Conservation (phyloP, 2,329 filamentous ascomycete genomes). For the Endoconidiophora laricicola region DNA sequence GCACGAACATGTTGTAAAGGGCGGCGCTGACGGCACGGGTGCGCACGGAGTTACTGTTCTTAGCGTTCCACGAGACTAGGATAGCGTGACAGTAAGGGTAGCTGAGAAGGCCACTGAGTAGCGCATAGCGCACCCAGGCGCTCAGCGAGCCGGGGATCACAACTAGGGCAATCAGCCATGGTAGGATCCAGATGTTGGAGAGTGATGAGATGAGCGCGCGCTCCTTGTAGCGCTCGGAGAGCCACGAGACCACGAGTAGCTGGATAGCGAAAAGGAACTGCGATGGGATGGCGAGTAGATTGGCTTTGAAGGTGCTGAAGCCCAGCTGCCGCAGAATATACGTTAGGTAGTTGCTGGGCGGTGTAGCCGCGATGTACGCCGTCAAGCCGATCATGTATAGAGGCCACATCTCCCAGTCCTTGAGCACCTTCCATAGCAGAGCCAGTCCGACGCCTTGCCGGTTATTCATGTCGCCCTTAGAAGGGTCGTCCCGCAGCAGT, state of each 20-base stretch:
- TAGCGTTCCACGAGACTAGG: conserved; percentile 30
- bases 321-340: conserved; percentile 27
- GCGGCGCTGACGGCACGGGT: conserved; percentile 30
- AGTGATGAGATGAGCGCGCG: conserved; percentile 28
- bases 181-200: conserved; percentile 34
- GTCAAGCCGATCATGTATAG: conserved; percentile 36
- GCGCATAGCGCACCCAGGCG: conserved; percentile 27
- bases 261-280: conserved; percentile 29
- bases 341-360: conserved; percentile 29
- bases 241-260: conserved; percentile 28
- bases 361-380: conserved; percentile 25
- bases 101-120: conserved; percentile 24
- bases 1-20: conserved; percentile 33
- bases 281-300: conserved; percentile 29
- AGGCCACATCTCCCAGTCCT: conserved; percentile 46
- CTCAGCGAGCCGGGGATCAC: conserved; percentile 22
- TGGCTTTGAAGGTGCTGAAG: conserved; percentile 29
- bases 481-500: conserved; percentile 41
- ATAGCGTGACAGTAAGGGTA: conserved; percentile 35
- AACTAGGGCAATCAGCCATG: conserved; percentile 29
- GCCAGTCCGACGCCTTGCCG: conserved; percentile 27
- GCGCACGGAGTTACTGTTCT: conserved; percentile 32
- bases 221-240: conserved; percentile 28
- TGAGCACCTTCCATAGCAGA: conserved; percentile 32
- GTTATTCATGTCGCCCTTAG: conserved; percentile 46